These are phyloP conservation scores for Pythium insidiosum DNA, from an alignment of 352 stramenopile genomes.

Conservation along the genomic window DNA sequence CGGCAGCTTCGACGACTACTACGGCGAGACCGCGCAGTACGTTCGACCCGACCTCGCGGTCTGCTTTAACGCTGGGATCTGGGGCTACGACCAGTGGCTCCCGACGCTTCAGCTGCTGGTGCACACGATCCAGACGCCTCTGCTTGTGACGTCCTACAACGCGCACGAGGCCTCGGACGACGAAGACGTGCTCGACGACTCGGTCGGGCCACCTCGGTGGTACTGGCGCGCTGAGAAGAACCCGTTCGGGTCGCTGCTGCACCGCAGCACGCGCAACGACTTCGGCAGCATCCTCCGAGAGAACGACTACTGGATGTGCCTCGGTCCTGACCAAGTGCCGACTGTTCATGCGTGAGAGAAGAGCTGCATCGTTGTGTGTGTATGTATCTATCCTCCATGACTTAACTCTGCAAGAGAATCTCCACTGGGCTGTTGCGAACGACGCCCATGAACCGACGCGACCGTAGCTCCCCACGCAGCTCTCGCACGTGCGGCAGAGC, in stretches of 20 bases:
- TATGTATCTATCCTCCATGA: neutral
- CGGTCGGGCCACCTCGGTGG: slow-evolving; percentile 37
- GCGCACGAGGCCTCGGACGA: slow-evolving; percentile 71
- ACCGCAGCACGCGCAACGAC: slow-evolving; percentile 47
- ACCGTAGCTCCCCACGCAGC: slow-evolving; percentile 43
- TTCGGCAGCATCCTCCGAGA: slow-evolving; percentile 53
- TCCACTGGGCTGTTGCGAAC: slow-evolving; percentile 27
- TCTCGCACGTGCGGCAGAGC: slow-evolving; percentile 31
- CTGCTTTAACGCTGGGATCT: slow-evolving; percentile 84
- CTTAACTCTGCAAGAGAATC: slow-evolving; percentile 31
- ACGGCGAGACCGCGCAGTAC: slow-evolving; percentile 33
- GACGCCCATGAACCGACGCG: slow-evolving; percentile 47
- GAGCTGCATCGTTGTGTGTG: too few relatives aligned
- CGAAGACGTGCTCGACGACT: slow-evolving; percentile 62
- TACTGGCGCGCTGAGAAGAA: slow-evolving; percentile 75
- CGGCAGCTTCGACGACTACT: slow-evolving; percentile 54
- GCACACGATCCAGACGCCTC: slow-evolving; percentile 34
- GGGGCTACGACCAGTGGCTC: slow-evolving; percentile 84
- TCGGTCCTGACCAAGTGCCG: slow-evolving; percentile 17
- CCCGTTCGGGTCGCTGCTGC: slow-evolving; percentile 25
- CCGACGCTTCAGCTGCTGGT: slow-evolving; percentile 64
- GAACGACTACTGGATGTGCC: slow-evolving; percentile 82
- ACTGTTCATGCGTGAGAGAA: too few relatives aligned
- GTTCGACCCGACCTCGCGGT: slow-evolving; percentile 46
- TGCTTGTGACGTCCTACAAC: slow-evolving; percentile 85